A percentile compares a stretch with the other conserved stretches of the same genome.
Evolutionary conservation across 2,329 filamentous ascomycete species (phyloP).

Genomic region (Pochonia chlamydosporia): DNA sequence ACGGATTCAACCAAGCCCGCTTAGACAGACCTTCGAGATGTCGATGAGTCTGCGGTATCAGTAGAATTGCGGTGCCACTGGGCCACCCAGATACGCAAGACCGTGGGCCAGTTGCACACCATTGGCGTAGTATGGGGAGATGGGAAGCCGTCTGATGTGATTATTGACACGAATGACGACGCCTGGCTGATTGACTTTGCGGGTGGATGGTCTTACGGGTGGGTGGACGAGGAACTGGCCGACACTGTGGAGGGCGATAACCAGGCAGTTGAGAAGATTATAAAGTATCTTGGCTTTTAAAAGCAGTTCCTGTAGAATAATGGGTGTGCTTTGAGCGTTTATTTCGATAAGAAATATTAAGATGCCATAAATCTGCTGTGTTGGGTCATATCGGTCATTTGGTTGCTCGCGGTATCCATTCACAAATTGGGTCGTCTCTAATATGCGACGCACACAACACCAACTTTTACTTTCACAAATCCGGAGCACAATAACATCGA

Average conservation of each 20-base stretch:
- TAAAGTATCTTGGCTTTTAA: conserved; percentile 3
- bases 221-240: conserved; percentile 9
- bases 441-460: no score
- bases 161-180: conserved; percentile 10
- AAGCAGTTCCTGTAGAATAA: no score
- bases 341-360: no score
- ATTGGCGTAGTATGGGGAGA: conserved; percentile 12
- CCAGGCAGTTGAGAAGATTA: conserved; percentile 10
- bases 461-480: no score
- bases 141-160: conserved; percentile 12
- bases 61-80: conserved; percentile 6
- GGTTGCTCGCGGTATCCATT: no score
- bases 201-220: conserved; percentile 10
- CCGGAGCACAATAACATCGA: no score
- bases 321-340: no score
- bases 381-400: no score
- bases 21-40: conserved; percentile 3
- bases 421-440: no score
- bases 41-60: conserved; percentile 2
- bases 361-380: no score
- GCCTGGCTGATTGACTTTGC: conserved; percentile 12
- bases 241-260: conserved; percentile 10
- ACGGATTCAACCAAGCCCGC: conserved; percentile 3
- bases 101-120: conserved; percentile 7
- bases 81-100: conserved; percentile 10